Evolutionary conservation across 176 grass and related monocot species (phyloP).

Genomic region (Triticum timopheevii): DNA sequence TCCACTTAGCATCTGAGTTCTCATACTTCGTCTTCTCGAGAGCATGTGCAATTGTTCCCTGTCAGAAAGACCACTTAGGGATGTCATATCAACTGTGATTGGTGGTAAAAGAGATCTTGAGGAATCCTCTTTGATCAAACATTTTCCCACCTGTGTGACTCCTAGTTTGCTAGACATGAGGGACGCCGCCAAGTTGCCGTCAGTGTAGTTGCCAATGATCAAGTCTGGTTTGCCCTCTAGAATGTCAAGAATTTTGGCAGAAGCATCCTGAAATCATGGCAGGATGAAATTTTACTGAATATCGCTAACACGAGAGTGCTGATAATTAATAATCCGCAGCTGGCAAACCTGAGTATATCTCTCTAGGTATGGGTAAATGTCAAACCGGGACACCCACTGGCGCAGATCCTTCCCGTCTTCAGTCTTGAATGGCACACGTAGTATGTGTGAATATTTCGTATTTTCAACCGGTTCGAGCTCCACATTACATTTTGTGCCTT

Average conservation of each 20-base stretch:
- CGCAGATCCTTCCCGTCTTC: constrained; percentile 57
- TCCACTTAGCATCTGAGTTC: constrained; percentile 93
- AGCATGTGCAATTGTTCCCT: constrained; percentile 96
- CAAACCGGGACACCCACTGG: constrained; percentile 87
- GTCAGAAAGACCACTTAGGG: constrained; percentile 4
- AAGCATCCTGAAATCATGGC: constrained; percentile 58
- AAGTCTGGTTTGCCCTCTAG: constrained; percentile 92
- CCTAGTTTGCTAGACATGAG: constrained; percentile 83
- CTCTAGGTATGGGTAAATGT: constrained; percentile 95
- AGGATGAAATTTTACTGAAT: neutral
- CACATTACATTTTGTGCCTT: constrained; percentile 90
- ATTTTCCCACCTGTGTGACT: constrained; percentile 67
- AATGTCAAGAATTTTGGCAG: constrained; percentile 70
- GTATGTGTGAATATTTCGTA: constrained; percentile 79
- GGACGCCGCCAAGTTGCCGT: constrained; percentile 93
- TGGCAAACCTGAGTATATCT: constrained; percentile 85
- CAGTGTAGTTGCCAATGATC: constrained; percentile 95
- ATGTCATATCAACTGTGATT: neutral
- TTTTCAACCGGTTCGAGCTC: constrained; percentile 78
- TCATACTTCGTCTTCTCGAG: constrained; percentile 98
- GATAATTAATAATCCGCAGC: neutral
- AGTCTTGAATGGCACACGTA: constrained; percentile 83
- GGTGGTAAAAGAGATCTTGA: neutral
- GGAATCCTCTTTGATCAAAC: neutral
- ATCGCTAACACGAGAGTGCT: neutral